Evolutionary conservation across 1,284 basidiomycete species (phyloP).

Genomic region (Cryptococcus amylolentus): DNA sequence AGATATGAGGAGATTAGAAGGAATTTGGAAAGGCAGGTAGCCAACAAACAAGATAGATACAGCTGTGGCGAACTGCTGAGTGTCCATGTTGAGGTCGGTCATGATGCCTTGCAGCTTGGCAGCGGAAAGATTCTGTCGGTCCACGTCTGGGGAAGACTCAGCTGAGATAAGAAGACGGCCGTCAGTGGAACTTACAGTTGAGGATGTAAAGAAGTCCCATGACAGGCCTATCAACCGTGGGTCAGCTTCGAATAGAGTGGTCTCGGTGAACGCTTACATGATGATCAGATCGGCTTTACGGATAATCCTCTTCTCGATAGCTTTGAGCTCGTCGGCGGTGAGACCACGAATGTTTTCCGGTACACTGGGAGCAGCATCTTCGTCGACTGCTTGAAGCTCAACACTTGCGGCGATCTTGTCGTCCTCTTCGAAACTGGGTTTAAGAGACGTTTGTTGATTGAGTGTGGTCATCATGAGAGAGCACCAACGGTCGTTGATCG

Average conservation of each 20-base stretch:
- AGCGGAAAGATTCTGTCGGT: slow-evolving; percentile 35
- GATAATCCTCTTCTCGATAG: slow-evolving; percentile 24
- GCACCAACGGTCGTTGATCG: too few species aligned
- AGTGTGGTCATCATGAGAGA: too few species aligned
- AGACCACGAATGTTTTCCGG: slow-evolving; percentile 22
- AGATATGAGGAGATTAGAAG: slow-evolving; percentile 32
- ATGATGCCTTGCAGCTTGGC: slow-evolving; percentile 21
- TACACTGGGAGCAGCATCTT: slow-evolving; percentile 1
- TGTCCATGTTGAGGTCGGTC: slow-evolving; percentile 25
- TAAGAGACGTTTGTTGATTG: background rate
- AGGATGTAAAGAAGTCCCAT: slow-evolving; percentile 33
- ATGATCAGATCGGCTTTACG: slow-evolving; percentile 32
- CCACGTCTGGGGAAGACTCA: slow-evolving; percentile 17
- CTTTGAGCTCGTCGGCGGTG: slow-evolving; percentile 18
- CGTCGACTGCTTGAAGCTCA: slow-evolving; percentile 4
- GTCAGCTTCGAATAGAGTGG: background rate
- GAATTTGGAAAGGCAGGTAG: slow-evolving; percentile 44
- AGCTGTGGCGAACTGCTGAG: slow-evolving; percentile 37
- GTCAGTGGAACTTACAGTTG: slow-evolving; percentile 23
- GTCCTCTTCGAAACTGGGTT: slow-evolving; percentile 1
- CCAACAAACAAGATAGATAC: slow-evolving; percentile 25
- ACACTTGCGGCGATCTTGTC: background rate
- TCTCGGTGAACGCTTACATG: slow-evolving; percentile 15
- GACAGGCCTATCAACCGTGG: slow-evolving; percentile 16
- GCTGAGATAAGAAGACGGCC: background rate